Evolutionary conservation across 2,329 filamentous ascomycete species (phyloP), one percentile per base, ranked within the genome.

Genomic region (Penicillium sp.): DNA sequence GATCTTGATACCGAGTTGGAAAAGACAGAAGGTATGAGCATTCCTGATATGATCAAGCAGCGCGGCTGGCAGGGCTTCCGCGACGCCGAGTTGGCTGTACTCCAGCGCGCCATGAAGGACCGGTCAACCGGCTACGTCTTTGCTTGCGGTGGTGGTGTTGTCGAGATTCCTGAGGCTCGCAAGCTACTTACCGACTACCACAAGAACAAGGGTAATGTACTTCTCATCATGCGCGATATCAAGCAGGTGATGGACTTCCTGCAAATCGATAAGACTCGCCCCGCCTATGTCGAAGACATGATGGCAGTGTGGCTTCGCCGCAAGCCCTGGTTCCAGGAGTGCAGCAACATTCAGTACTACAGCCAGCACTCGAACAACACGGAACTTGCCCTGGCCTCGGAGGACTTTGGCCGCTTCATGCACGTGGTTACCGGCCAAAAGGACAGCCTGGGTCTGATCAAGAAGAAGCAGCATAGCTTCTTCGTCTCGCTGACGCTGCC

Each of bases 341-440:
- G 93, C 77, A 96, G 91, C 75, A 98, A 95, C 66, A 86, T 89
- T 61, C 84, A 95, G 60, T 97, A 95, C 74, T 88, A 92, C 74
- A 95, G 88, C 68, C 89, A 89, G 44, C 83, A 75, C 40, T 75
- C 80, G 2, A 77, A 76, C 33, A 69, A 76, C 20, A 70, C 71
- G 12, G 75, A 75, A 31, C 69, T 82, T 44, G 70, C 75, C 10
- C 72, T 76, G 50, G 76, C 81, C 25, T 76, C 85, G 32, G 74
- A 82, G 42, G 87, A 92, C 63, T 93, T 95, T 62, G 75, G 77
- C 15, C 82, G 84, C 42, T 92, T 95, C 66, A 70, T 92, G 42
- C 78, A 78, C 33, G 77, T 86, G 29, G 82, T 92, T 50, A 85
- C 81, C 37, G 88, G 88, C 73, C 74, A 68, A 67, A 60, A 51